Percentiles rank a stretch among this genome's conserved stretches.
Conservation (phyloP, 495 filamentous ascomycete species). For the Elaphomyces granulatus region DNA sequence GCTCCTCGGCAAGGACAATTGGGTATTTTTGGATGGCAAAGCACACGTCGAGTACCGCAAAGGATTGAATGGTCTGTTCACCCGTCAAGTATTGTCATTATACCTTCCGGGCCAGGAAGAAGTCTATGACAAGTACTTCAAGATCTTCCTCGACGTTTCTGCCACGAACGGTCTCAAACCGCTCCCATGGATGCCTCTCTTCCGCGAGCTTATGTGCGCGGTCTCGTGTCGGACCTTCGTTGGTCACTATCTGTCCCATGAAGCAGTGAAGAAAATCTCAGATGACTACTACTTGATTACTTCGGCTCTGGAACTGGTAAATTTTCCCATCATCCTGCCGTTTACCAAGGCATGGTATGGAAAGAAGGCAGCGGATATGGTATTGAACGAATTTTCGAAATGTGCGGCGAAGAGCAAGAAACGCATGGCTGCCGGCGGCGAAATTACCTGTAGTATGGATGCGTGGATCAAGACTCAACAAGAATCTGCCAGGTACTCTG, state of each 20-base stretch:
- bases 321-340: slow-evolving; percentile 95
- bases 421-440: slow-evolving; percentile 81
- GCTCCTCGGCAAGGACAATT: slow-evolving; percentile 81
- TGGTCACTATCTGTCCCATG: slow-evolving; percentile 84
- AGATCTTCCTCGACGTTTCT: slow-evolving; percentile 60
- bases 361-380: slow-evolving; percentile 89
- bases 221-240: slow-evolving; percentile 93
- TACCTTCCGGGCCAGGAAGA: slow-evolving; percentile 91
- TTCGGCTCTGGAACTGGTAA: slow-evolving; percentile 89
- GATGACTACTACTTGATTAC: slow-evolving; percentile 97
- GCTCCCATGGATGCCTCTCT: slow-evolving; percentile 75
- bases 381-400: slow-evolving; percentile 75
- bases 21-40: slow-evolving; percentile 96
- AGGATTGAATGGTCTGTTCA: slow-evolving; percentile 90
- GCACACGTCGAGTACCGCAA: slow-evolving; percentile 94
- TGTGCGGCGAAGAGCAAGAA: slow-evolving; percentile 89
- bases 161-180: slow-evolving; percentile 50
- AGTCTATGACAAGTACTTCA: slow-evolving; percentile 78
- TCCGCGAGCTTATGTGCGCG: slow-evolving; percentile 93
- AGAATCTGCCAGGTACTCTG: slow-evolving; percentile 62
- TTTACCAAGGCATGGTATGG: slow-evolving; percentile 96
- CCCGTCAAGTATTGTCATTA: slow-evolving; percentile 67
- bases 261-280: slow-evolving; percentile 83
- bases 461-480: slow-evolving; percentile 80
- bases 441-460: slow-evolving; percentile 85